Evolutionary conservation across 2,329 filamentous ascomycete genomes (phyloP).

Genomic region (Epichloe aotearoae): DNA sequence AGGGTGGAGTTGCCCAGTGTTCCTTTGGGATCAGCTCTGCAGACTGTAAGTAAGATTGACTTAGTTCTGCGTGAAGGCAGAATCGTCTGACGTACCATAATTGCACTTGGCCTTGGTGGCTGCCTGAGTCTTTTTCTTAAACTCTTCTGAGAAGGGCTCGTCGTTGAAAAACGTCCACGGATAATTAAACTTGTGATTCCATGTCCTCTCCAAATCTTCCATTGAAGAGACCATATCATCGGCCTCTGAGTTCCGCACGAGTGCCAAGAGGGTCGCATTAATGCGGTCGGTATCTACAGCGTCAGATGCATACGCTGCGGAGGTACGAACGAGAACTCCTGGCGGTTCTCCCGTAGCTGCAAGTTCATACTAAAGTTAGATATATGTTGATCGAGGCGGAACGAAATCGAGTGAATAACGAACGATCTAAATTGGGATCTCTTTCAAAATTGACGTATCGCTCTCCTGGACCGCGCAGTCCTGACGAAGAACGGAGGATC

Average conservation of each 20-base stretch:
- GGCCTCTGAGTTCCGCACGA: slow-evolving; percentile 87
- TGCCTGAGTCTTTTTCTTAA: slow-evolving; percentile 68
- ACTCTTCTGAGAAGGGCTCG: slow-evolving; percentile 81
- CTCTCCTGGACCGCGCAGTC: slow-evolving; percentile 28
- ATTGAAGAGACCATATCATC: slow-evolving; percentile 76
- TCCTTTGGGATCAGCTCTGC: slow-evolving; percentile 81
- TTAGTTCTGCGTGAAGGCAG: background rate
- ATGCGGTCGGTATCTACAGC: slow-evolving; percentile 68
- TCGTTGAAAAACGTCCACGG: slow-evolving; percentile 99
- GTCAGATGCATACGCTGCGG: slow-evolving; percentile 65
- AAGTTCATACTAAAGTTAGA: slow-evolving; percentile 8
- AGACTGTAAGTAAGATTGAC: background rate
- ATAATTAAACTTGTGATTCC: slow-evolving; percentile 99
- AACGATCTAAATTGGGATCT: slow-evolving; percentile 82
- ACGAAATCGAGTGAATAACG: slow-evolving; percentile 19
- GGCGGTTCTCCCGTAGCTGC: slow-evolving; percentile 73
- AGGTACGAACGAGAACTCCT: slow-evolving; percentile 59
- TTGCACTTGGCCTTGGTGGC: slow-evolving; percentile 78
- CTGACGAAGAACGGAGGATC: slow-evolving; percentile 46
- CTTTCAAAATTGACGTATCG: slow-evolving; percentile 47
- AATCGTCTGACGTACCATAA: slow-evolving; percentile 50
- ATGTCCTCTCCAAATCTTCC: slow-evolving; percentile 81
- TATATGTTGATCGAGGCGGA: background rate
- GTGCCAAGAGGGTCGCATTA: slow-evolving; percentile 80
- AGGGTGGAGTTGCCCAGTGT: slow-evolving; percentile 83